A percentile compares a stretch with the other conserved stretches of the same genome.
phyloP scores from a whole-genome alignment of 306 rosid species.

The Prunus salicina region DNA sequence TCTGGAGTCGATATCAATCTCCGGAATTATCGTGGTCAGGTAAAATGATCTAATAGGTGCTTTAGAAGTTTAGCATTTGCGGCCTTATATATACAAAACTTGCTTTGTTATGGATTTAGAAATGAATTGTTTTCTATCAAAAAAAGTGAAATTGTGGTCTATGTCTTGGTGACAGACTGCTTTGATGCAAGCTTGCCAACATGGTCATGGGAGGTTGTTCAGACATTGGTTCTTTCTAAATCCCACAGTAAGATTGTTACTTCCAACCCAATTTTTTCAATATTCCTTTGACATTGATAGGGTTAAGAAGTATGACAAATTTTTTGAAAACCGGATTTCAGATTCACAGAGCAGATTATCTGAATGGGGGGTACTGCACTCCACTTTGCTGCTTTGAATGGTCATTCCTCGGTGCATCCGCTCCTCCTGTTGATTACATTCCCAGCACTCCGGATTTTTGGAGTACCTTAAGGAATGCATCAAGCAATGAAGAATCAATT shows the following conservation, averaged over 20 bases:
- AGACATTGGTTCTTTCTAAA: constrained; percentile 59
- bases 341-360: constrained; percentile 88
- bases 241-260: constrained; percentile 63
- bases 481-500: constrained; percentile 38
- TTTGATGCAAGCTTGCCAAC: constrained; percentile 99
- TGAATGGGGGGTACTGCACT: constrained; percentile 95
- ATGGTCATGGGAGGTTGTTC: constrained; percentile 97
- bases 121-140: background rate
- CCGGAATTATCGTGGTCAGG: constrained; percentile 98
- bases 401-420: constrained; percentile 89
- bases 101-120: constrained; percentile 19
- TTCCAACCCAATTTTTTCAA: constrained; percentile 8
- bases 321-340: constrained; percentile 39
- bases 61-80: background rate
- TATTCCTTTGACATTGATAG: background rate
- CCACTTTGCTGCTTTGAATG: constrained; percentile 91
- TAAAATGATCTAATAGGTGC: constrained; percentile 30
- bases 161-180: constrained; percentile 68
- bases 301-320: constrained; percentile 15
- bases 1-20: constrained; percentile 94
- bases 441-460: constrained; percentile 73
- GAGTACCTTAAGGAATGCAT: constrained; percentile 37
- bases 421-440: constrained; percentile 79
- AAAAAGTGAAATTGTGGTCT: constrained; percentile 5
- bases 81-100: background rate